phyloP scores from a whole-genome alignment of 169 alveolate species.

The Eimeria sp. region DNA sequence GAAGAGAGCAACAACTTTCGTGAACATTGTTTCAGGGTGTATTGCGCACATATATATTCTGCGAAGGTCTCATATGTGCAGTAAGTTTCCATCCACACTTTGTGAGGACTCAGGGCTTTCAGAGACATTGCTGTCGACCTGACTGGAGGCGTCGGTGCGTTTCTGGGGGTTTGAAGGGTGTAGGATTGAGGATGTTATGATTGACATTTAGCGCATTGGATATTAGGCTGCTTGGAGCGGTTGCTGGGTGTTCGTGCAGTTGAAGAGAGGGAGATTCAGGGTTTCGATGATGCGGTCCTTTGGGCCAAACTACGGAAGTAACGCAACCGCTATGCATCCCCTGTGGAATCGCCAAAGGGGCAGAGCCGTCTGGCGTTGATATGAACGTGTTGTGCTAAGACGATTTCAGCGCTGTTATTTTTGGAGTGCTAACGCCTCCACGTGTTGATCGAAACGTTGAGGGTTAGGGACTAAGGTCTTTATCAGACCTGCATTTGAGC shows the following conservation, averaged over 20 bases:
- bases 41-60: background rate
- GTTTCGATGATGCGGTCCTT: conserved; percentile 36
- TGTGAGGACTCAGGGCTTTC: conserved; percentile 28
- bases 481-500: no score
- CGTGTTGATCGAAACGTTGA: background rate
- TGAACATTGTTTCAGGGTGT: background rate
- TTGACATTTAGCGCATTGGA: background rate
- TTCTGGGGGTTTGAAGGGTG: background rate
- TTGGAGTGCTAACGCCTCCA: background rate
- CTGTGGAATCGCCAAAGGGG: no score
- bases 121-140: conserved; percentile 74
- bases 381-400: no score
- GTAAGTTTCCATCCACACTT: background rate
- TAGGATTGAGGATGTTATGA: background rate
- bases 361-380: no score
- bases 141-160: conserved; percentile 78
- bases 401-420: background rate
- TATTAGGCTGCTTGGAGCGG: background rate
- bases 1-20: background rate
- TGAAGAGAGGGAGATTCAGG: conserved; percentile 29
- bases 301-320: conserved; percentile 64
- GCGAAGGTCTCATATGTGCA: background rate
- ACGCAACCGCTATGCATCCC: background rate
- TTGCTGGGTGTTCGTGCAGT: background rate
- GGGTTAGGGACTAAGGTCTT: background rate